Conservation (phyloP, 805 yeast species). For the Cyberlindnera petersonii region DNA sequence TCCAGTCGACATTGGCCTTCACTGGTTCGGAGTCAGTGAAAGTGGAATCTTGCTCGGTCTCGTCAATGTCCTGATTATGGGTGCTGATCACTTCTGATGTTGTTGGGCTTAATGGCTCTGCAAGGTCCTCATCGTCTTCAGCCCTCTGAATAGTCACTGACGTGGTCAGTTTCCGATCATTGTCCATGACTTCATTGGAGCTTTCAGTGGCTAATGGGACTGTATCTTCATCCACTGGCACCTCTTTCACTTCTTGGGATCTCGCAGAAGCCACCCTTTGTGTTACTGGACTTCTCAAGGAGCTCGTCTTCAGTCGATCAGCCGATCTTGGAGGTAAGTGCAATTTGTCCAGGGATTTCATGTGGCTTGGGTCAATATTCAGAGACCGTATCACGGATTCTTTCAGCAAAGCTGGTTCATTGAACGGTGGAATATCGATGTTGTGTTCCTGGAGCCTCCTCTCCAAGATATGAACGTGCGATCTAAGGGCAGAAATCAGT, state of each 20-base stretch:
- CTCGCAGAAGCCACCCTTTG: slow-evolving; percentile 4
- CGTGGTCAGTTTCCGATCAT: too few relatives aligned
- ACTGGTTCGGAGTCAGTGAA: neutral
- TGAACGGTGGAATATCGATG: slow-evolving; percentile 13
- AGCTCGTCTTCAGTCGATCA: slow-evolving; percentile 27
- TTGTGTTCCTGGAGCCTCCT: slow-evolving; percentile 9
- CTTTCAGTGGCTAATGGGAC: too few relatives aligned
- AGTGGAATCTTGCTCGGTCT: neutral
- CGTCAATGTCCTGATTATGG: neutral
- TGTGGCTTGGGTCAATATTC: slow-evolving; percentile 1
- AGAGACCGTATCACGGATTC: slow-evolving; percentile 9
- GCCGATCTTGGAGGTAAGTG: slow-evolving; percentile 39
- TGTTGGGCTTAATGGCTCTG: slow-evolving; percentile 1
- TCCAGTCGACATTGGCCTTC: slow-evolving; percentile 21
- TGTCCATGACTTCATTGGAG: too few relatives aligned
- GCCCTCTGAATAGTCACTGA: too few relatives aligned
- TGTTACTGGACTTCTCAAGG: slow-evolving; percentile 6
- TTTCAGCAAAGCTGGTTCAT: slow-evolving; percentile 7
- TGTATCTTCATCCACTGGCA: neutral
- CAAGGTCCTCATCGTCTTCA: neutral
- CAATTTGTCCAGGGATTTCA: slow-evolving; percentile 12
- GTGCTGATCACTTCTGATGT: neutral
- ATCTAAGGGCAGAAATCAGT: slow-evolving; percentile 14
- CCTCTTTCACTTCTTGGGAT: slow-evolving; percentile 7
- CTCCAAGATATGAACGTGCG: slow-evolving; percentile 17